Base-by-base conservation (phyloP, 306 rosid genomes). In the Rosa multiflora region DNA sequence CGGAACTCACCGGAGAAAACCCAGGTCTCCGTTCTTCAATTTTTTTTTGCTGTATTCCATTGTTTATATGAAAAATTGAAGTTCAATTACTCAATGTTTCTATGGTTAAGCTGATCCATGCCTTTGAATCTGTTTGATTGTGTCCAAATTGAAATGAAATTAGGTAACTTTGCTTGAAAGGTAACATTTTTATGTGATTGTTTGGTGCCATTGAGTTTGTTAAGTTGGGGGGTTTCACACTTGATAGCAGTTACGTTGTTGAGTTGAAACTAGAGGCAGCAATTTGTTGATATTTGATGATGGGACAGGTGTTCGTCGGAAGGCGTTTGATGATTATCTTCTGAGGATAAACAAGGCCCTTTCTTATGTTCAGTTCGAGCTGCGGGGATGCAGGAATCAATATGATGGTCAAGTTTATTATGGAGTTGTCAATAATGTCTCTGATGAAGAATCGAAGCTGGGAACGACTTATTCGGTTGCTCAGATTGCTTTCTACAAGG, bases 401-500 rank as follows among this genome's bases (percentile, higher is more conserved):
- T 92, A 94, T 74, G 94, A 92, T 83, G 98, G 93, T 42, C 86
- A 85, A 63, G 77, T 89, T 87, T 92, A 91, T 81, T 94, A 91
- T 70, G 99, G 99, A 39, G 90, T 92, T 72, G 91, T 94, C 81
- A 92, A 94, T 84, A 92, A 88, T 75, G 86, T 92, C 72, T 91
- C 97, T 0, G 99, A 94, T 43, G 97, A 92, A 74, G 94, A 91
- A 81, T 91, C 99, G 51, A 94, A 92, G 83, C 82, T 94, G 20
- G 99, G 99, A 52, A 92, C 99, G 0, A 94, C 86, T 75, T 94
- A 90, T 77, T 83, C 92, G 3, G 89, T 92, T 86, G 93, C 91
- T 0, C 97, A 94, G 83, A 92, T 92, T 88, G 97, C 99, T 66
- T 91, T 94, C 80, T 94, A 89, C 53, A 94, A 94, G 83, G 97